Percentiles rank a stretch among this genome's conserved stretches.
These are phyloP conservation scores for Trifolium dubium DNA, from an alignment of 306 rosid species.

Conservation along the genomic window DNA sequence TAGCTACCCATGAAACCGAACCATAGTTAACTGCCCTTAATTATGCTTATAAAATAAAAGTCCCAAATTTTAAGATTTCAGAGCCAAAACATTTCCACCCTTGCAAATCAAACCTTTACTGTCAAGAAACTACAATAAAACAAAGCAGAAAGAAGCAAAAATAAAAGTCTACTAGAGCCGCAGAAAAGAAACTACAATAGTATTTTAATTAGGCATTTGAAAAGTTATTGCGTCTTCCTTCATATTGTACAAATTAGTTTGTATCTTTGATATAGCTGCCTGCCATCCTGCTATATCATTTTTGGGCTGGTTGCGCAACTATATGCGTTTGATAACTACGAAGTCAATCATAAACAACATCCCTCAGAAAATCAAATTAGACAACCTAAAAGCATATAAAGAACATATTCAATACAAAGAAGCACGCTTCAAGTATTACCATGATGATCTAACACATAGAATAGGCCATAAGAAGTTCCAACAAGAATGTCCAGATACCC, in stretches of 20 bases:
- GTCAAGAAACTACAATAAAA: constrained; percentile 14
- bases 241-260: not conserved
- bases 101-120: not conserved
- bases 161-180: not conserved
- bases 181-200: not conserved
- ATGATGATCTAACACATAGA: constrained; percentile 92
- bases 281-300: not conserved
- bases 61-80: not conserved
- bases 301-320: not conserved
- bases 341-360: constrained; percentile 17
- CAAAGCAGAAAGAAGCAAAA: constrained; percentile 18
- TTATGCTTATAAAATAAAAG: not conserved
- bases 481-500: constrained; percentile 93
- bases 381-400: constrained; percentile 13
- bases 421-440: constrained; percentile 56
- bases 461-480: constrained; percentile 92
- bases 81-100: not conserved
- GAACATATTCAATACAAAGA: constrained; percentile 11
- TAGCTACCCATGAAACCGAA: constrained; percentile 29
- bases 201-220: too few relatives aligned
- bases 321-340: not conserved
- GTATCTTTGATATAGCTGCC: not conserved
- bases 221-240: too few relatives aligned
- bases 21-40: constrained; percentile 1
- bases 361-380: constrained; percentile 28